These are phyloP conservation scores for Umbellularia californica DNA, from an alignment of 164 flowering plant species.

Conservation along the genomic window DNA sequence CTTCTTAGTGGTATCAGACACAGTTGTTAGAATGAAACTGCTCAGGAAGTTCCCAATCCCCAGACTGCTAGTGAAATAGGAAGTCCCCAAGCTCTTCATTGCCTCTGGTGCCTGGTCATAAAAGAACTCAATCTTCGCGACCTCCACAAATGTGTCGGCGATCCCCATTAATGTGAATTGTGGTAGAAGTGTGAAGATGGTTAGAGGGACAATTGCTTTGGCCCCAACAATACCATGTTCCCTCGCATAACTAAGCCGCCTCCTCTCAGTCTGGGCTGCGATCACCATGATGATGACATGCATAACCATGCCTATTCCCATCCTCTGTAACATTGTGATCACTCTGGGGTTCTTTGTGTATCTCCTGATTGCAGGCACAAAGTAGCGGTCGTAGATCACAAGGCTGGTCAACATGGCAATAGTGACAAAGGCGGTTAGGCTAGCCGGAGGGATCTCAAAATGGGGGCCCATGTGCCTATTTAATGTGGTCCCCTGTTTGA, in stretches of 20 bases:
- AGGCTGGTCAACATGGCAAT: conserved; percentile 49
- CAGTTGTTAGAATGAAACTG: conserved; percentile 39
- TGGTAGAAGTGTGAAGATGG: conserved; percentile 49
- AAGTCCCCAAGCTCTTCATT: conserved; percentile 64
- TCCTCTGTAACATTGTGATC: conserved; percentile 57
- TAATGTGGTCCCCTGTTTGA: conserved; percentile 54
- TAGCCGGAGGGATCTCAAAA: conserved; percentile 53
- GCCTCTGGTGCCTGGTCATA: conserved; percentile 66
- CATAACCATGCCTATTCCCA: conserved; percentile 53
- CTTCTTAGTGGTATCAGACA: conserved; percentile 31
- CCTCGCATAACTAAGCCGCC: conserved; percentile 37
- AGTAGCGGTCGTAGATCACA: conserved; percentile 44
- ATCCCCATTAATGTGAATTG: conserved; percentile 54
- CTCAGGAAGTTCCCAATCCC: conserved; percentile 57
- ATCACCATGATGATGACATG: conserved; percentile 43
- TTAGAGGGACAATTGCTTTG: conserved; percentile 33
- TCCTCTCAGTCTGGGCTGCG: conserved; percentile 42
- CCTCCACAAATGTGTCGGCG: conserved; percentile 51
- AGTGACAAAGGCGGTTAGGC: conserved; percentile 36
- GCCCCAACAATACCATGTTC: conserved; percentile 17
- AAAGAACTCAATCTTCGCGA: conserved; percentile 59
- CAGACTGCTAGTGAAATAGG: conserved; percentile 45
- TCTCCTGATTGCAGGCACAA: conserved; percentile 32
- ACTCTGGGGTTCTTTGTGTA: conserved; percentile 65
- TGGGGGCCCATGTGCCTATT: conserved; percentile 33